Base-by-base conservation (phyloP, 345 rosid species). In the Draba incana region DNA sequence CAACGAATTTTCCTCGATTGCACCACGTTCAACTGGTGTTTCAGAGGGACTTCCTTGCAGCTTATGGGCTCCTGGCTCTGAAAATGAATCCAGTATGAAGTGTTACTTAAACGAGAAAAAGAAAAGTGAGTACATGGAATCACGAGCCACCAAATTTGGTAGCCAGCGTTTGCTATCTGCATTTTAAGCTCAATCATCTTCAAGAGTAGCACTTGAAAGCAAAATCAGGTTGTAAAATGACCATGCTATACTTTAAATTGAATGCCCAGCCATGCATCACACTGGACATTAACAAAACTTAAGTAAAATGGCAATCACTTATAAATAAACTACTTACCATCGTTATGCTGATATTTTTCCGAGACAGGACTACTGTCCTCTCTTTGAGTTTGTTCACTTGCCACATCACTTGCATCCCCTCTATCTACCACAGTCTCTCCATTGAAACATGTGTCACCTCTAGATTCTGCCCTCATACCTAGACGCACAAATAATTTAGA, bases 401-500 rank as follows among this genome's bases (percentile, higher is more conserved):
- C 88, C 74, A 62, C 69, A 71, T 86, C 90, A 57, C 73, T 80
- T 68, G 78, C 85, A 69, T 75, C 75, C 43, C 78, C 84, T 65
- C 58, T 76, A 68, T 85, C 92, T 70, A 80, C 71, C 46, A 63
- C 69, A 63, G 81, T 77, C 64, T 72, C 84, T 53, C 69, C 60
- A 66, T 78, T 62, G 47, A 44, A 43, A 80, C 77, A 72, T 65
- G 78, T 68, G 61, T 68, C 81, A 74, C 71, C 78, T 61, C 13
- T 77, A 48, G 82, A 81, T 48, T 70, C 79, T 57, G 68, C 80
- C 81, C 80, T 85, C 70, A 13, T 76, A 63, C 86, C 76, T 65
- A 86, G 68, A 37, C 89, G 89, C 33, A 88, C 92, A 87, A 79
- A 83, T 64, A 94, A 78, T 75, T 89, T 79, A 54, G 99, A 86